Percentiles rank a stretch among this genome's conserved stretches.
These are phyloP conservation scores for Halophytophthora polymorphica DNA, from an alignment of 352 stramenopile species.

Conservation along the genomic window DNA sequence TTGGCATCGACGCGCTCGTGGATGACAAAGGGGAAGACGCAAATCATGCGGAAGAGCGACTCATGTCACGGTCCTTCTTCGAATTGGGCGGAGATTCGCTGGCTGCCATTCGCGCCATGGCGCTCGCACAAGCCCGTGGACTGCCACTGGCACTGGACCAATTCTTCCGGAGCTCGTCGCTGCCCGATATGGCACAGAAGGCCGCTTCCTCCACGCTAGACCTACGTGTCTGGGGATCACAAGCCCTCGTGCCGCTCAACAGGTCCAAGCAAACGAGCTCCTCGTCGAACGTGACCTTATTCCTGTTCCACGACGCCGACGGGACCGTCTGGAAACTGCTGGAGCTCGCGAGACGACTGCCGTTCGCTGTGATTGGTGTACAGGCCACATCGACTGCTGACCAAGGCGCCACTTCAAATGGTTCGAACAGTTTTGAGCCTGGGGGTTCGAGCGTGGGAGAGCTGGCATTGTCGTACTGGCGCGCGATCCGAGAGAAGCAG, in stretches of 20 bases:
- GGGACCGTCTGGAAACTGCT: conserved; percentile 59
- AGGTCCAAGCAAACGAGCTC: conserved; percentile 10
- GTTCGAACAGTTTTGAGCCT: neutral
- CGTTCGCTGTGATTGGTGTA: conserved; percentile 34
- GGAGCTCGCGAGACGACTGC: conserved; percentile 37
- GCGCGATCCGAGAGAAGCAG: conserved; percentile 29
- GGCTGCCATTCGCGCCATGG: conserved; percentile 58
- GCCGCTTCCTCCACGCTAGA: conserved; percentile 14
- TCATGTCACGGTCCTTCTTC: conserved; percentile 49
- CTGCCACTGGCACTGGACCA: conserved; percentile 40
- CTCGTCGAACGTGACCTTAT: conserved; percentile 17
- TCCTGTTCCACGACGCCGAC: conserved; percentile 52
- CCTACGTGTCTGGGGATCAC: conserved; percentile 7
- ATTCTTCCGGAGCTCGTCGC: conserved; percentile 38
- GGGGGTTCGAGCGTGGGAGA: conserved; percentile 24
- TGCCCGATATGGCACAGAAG: conserved; percentile 36
- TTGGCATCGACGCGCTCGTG: conserved; percentile 25
- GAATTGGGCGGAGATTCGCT: conserved; percentile 68
- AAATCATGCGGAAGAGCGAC: conserved; percentile 8
- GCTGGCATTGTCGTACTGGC: conserved; percentile 39
- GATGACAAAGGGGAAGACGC: conserved; percentile 9
- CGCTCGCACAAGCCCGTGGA: conserved; percentile 44
- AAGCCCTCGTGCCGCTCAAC: conserved; percentile 38
- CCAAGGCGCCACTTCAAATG: neutral
- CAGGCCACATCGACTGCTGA: conserved; percentile 15